phyloP scores from a whole-genome alignment of 495 filamentous ascomycete genomes.

The Penicillium paxilli region DNA sequence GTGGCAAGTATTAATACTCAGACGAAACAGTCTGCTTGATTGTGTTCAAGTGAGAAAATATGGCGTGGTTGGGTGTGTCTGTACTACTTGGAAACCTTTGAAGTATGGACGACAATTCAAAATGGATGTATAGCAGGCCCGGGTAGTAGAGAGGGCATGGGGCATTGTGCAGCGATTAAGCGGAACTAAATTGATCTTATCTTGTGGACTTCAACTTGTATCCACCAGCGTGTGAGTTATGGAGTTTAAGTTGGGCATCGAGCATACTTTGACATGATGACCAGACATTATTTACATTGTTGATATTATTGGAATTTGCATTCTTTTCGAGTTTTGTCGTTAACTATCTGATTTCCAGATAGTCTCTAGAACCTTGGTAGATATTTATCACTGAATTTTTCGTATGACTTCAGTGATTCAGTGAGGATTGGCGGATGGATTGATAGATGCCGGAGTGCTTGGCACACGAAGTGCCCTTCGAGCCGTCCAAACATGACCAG shows the following conservation, averaged over 20 bases:
- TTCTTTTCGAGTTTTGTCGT: neutral
- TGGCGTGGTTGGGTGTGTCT: neutral
- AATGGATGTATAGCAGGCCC: too few species aligned
- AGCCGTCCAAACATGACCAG: too few species aligned
- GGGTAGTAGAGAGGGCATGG: neutral
- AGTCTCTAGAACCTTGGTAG: neutral
- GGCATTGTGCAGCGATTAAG: slow-evolving; percentile 13
- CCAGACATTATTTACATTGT: neutral
- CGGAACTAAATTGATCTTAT: slow-evolving; percentile 18
- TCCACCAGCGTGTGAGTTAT: slow-evolving; percentile 32
- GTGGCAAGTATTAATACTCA: slow-evolving; percentile 9
- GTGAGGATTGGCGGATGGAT: too few species aligned
- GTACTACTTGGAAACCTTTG: neutral
- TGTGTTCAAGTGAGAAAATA: neutral
- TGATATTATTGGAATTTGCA: slow-evolving; percentile 4
- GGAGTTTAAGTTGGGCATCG: slow-evolving; percentile 18
- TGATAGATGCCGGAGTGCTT: too few species aligned
- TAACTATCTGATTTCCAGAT: neutral
- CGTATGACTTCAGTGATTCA: too few species aligned
- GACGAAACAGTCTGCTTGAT: slow-evolving; percentile 30
- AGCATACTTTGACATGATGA: neutral
- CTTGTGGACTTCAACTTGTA: too few species aligned
- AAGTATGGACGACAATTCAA: too few species aligned
- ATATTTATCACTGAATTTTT: too few species aligned
- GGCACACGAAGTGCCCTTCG: too few species aligned